Evolutionary conservation across 192 early-diverging fungal genomes (phyloP).

Genomic region (Backusella circina): DNA sequence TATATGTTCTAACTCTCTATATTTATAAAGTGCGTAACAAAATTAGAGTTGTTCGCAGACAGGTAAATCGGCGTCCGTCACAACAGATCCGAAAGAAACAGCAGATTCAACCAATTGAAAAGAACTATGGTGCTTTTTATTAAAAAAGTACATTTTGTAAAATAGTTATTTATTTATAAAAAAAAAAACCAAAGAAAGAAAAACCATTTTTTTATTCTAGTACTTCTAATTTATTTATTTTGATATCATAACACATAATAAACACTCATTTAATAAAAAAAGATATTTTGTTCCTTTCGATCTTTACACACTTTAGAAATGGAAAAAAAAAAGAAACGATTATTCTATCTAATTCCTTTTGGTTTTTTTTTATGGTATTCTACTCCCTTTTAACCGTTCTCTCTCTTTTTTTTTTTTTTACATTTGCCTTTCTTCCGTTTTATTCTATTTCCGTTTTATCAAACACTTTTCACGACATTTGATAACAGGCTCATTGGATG

Average conservation of each 20-base stretch:
- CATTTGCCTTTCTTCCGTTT: not conserved
- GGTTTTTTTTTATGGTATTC: not conserved
- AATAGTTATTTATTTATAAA: not conserved
- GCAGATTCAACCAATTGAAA: not conserved
- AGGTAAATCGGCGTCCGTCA: constrained; percentile 7
- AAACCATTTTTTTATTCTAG: not conserved
- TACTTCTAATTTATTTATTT: not conserved
- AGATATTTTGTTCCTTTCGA: too few species aligned
- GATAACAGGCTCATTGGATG: not conserved
- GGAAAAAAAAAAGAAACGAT: not conserved
- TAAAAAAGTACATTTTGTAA: not conserved
- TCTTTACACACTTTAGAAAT: not conserved
- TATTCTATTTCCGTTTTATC: not conserved
- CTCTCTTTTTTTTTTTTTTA: too few species aligned
- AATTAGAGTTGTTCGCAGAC: constrained; percentile 51
- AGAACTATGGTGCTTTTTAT: not conserved
- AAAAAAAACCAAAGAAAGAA: too few species aligned
- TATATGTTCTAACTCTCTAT: not conserved
- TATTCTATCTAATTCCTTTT: not conserved
- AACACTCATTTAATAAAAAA: not conserved
- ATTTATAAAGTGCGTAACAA: constrained; percentile 45
- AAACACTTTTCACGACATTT: not conserved
- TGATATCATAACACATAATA: not conserved
- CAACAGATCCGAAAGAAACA: not conserved
- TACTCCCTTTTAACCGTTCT: not conserved